A percentile compares a stretch with the other conserved stretches of the same genome.
Conservation (phyloP, 106 monocot genomes). For the Dendrobium officinale region DNA sequence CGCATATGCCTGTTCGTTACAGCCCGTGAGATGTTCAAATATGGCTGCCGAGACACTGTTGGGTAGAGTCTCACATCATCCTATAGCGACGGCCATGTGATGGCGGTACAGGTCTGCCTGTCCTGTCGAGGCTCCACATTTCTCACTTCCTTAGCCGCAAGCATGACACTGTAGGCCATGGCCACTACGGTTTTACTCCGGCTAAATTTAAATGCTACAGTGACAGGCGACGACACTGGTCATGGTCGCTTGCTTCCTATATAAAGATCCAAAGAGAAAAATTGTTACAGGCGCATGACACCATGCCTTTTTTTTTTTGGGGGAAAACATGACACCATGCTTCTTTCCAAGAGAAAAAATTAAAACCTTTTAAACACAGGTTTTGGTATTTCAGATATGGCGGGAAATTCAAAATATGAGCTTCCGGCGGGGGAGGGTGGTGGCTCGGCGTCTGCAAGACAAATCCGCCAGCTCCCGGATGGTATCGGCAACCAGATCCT, state of each 20-base stretch:
- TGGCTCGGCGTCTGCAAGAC: neutral
- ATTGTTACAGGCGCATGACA: neutral
- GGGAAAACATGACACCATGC: neutral
- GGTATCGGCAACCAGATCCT: conserved; percentile 78
- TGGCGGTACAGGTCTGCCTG: too few relatives aligned
- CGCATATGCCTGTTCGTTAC: neutral
- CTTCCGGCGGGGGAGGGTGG: conserved; percentile 26
- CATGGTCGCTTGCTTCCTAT: too few relatives aligned
- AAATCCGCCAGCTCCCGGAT: conserved; percentile 54
- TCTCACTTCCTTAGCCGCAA: neutral
- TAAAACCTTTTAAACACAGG: too few relatives aligned
- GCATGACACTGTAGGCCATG: neutral
- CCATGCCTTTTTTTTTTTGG: neutral
- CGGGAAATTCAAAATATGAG: conserved; percentile 57
- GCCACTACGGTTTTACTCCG: neutral
- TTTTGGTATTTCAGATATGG: neutral
- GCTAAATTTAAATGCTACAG: neutral
- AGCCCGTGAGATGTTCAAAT: neutral
- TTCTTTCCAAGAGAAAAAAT: neutral
- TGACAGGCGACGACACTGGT: too few relatives aligned
- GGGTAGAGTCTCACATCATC: neutral
- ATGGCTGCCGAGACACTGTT: neutral
- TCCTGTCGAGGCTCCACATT: neutral
- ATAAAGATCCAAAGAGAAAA: too few relatives aligned
- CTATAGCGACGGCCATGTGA: neutral